Base-by-base conservation (phyloP, 257 asterid genomes). In the Penstemon barbatus region DNA sequence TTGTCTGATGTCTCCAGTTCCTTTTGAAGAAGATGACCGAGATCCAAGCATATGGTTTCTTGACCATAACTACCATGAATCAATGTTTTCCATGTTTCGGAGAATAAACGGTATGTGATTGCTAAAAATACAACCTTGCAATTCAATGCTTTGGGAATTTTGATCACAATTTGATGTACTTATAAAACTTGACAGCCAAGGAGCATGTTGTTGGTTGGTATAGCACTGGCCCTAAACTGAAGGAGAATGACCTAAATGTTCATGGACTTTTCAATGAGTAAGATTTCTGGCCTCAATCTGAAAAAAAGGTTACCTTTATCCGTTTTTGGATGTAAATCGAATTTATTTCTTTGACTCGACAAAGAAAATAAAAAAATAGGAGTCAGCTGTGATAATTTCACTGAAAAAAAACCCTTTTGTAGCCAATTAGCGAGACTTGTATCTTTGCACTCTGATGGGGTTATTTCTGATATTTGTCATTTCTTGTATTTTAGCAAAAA, bases 141-240 rank as follows among this genome's bases (percentile, higher is more conserved):
- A 64, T 59, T 18, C 36, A 19, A 46, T n/a, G 44, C n/a, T 44
- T 73, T 68, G 25, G 2, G 13, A 18, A 1, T 51, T 61, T 69
- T 48, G 51, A 13, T 25, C 63, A 48, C 61, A 25, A 44, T 61
- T 78, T 59, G 51, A 75, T 69, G 66, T 60, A 56, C 65, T 11
- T 63, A 3, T 65, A 36, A 25, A 69, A 69, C 59, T 53, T 78
- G 19, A 69, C 95, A 92, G 98, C 97, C 61, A 92, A 92, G 90
- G 98, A 92, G 82, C 98, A 92, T 72, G 97, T 92, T 63, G 95
- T 92, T 80, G 98, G 98, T 58, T 92, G 98, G 98, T 92, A 92
- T 68, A 92, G 97, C 86, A 90, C 97, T 48, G 98, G 98, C n/a
- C 96, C 98, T 8, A 92, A 92, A 67, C 89, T 92, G 57, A 80